Evolutionary conservation across 495 filamentous ascomycete species (phyloP).

Genomic region (Penicillium roqueforti): DNA sequence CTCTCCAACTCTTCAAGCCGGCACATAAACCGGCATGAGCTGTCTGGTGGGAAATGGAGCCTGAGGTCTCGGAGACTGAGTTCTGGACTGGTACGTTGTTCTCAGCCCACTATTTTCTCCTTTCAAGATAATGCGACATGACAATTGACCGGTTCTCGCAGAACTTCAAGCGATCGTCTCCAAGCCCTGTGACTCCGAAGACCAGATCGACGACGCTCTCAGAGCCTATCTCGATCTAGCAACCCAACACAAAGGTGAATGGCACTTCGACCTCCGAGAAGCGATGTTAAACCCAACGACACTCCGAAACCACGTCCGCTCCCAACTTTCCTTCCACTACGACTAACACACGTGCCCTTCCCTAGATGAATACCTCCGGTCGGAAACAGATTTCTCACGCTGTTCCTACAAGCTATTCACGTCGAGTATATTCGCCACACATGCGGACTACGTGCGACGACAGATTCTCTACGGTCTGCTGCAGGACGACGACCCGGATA

Average conservation of each 20-base stretch:
- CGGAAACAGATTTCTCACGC: slow-evolving; percentile 77
- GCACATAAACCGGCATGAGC: slow-evolving; percentile 38
- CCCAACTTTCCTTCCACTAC: background rate
- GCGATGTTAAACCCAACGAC: no score
- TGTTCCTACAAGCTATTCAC: slow-evolving; percentile 80
- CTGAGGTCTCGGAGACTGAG: slow-evolving; percentile 72
- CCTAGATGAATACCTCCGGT: slow-evolving; percentile 72
- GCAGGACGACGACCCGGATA: slow-evolving; percentile 79
- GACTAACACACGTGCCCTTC: background rate
- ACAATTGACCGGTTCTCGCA: slow-evolving; percentile 31
- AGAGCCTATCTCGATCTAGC: slow-evolving; percentile 79
- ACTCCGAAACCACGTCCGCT: background rate
- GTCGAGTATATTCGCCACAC: slow-evolving; percentile 64
- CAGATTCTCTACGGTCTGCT: slow-evolving; percentile 90
- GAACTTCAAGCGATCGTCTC: slow-evolving; percentile 80
- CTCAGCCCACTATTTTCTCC: background rate
- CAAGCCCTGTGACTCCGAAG: slow-evolving; percentile 65
- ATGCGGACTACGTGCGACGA: slow-evolving; percentile 82
- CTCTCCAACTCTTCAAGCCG: slow-evolving; percentile 21
- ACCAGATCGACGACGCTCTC: slow-evolving; percentile 80
- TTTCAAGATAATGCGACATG: slow-evolving; percentile 3
- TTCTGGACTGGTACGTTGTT: slow-evolving; percentile 79
- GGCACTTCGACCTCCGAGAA: background rate
- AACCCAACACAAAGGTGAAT: slow-evolving; percentile 64
- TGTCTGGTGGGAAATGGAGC: slow-evolving; percentile 46